Conservation (phyloP, 306 rosid genomes). For the Malus asiatica region DNA sequence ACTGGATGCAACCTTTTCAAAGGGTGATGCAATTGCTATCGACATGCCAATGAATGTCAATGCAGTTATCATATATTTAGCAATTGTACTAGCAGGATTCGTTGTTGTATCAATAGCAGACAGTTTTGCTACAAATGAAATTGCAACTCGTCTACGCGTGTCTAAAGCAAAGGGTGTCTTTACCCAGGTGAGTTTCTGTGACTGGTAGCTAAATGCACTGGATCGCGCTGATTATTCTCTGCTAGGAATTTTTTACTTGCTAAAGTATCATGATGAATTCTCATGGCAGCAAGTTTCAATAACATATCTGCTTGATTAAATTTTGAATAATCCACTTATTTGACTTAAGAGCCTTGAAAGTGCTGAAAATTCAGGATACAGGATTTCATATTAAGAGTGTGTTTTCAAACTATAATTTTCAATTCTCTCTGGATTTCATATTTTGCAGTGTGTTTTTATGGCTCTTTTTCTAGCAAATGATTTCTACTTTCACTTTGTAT, state of each 20-base stretch:
- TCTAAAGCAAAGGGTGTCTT: slow-evolving; percentile 79
- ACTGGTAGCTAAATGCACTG: not conserved
- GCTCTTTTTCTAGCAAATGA: not conserved
- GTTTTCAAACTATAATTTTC: not conserved
- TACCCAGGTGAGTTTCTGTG: slow-evolving; percentile 51
- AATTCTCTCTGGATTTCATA: not conserved
- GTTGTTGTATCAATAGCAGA: slow-evolving; percentile 88
- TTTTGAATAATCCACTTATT: too few species aligned
- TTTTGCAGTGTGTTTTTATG: not conserved
- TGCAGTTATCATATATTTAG: slow-evolving; percentile 74
- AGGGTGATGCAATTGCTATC: slow-evolving; percentile 85
- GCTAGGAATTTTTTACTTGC: not conserved
- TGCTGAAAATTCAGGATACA: not conserved
- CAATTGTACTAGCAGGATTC: slow-evolving; percentile 67
- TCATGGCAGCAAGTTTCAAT: not conserved
- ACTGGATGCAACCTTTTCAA: slow-evolving; percentile 52
- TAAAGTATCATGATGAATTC: not conserved
- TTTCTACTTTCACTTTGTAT: slow-evolving; percentile 14
- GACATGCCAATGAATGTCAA: slow-evolving; percentile 83
- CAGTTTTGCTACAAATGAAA: slow-evolving; percentile 77
- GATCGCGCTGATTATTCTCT: not conserved
- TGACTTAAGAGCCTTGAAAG: not conserved
- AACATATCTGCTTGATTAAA: too few species aligned
- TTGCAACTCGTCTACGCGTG: slow-evolving; percentile 64
- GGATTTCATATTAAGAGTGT: too few species aligned